Conservation (phyloP, 495 filamentous ascomycete species). For the Neurospora intermedia region DNA sequence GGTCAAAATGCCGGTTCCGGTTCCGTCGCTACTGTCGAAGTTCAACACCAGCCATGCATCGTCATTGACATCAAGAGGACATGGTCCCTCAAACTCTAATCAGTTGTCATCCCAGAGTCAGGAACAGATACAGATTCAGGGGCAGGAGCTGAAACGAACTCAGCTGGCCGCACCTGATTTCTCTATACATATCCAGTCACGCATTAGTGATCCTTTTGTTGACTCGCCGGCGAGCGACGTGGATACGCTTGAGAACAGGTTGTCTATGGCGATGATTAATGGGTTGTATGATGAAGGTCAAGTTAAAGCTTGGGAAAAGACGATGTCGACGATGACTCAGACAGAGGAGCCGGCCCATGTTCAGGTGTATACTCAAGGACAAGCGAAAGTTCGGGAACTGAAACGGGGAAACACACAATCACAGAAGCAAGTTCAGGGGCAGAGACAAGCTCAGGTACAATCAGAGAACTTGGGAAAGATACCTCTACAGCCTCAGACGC, state of each 20-base stretch:
- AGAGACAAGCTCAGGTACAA: background rate
- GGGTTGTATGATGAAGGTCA: background rate
- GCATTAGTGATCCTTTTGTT: background rate
- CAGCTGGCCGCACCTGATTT: background rate
- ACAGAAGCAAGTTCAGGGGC: background rate
- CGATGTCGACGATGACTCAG: background rate
- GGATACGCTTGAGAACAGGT: background rate
- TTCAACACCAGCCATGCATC: background rate
- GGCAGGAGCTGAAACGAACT: background rate
- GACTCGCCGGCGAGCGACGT: background rate
- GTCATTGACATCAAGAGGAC: background rate
- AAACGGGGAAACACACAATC: background rate
- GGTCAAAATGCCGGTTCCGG: background rate
- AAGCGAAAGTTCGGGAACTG: background rate
- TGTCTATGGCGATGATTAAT: background rate
- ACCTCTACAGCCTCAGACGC: background rate
- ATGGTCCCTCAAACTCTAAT: background rate
- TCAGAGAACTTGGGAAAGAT: background rate
- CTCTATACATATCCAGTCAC: background rate
- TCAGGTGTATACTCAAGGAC: background rate
- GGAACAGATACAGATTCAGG: background rate
- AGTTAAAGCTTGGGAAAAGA: background rate
- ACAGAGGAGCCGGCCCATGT: background rate
- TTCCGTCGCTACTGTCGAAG: background rate
- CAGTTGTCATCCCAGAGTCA: background rate